phyloP scores from a whole-genome alignment of 768 basidiomycete species.

The Russula earlei region DNA sequence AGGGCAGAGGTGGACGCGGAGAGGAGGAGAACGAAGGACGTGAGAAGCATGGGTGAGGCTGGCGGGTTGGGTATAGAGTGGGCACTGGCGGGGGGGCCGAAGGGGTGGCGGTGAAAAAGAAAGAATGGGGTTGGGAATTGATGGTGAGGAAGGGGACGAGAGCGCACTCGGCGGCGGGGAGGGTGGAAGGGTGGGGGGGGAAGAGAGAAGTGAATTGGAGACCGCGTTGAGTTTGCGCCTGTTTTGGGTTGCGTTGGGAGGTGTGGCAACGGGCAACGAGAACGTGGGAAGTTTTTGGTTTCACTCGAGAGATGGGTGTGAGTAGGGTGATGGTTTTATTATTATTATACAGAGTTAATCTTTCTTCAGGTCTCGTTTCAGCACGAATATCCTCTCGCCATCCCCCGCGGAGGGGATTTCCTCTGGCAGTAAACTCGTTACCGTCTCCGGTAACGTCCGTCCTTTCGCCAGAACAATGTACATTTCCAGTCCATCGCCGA shows the following conservation, averaged over 20 bases:
- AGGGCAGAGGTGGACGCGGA: conserved; percentile 17
- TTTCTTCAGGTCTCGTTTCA: conserved; percentile 75
- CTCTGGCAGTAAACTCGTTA: conserved; percentile 44
- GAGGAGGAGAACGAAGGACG: conserved; percentile 20
- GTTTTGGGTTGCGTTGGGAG: conserved; percentile 8
- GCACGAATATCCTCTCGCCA: conserved; percentile 67
- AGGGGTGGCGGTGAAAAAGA: not conserved
- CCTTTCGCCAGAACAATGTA: conserved; percentile 74
- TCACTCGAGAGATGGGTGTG: no score
- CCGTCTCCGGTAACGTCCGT: conserved; percentile 49
- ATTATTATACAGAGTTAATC: conserved; percentile 36
- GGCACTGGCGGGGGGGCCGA: not conserved
- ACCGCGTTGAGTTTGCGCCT: conserved; percentile 14
- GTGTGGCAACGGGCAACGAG: not conserved
- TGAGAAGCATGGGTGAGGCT: not conserved
- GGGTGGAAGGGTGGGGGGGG: conserved; percentile 7
- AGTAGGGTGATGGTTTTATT: no score
- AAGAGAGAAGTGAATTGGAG: conserved; percentile 18
- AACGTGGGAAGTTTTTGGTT: no score
- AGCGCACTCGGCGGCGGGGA: conserved; percentile 10
- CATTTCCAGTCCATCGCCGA: conserved; percentile 93
- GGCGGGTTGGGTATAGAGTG: not conserved
- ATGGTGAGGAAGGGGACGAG: not conserved
- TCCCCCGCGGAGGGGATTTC: conserved; percentile 55
- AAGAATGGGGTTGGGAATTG: not conserved